phyloP scores from a whole-genome alignment of 805 yeast genomes.

The Teunomyces aglyptinius region DNA sequence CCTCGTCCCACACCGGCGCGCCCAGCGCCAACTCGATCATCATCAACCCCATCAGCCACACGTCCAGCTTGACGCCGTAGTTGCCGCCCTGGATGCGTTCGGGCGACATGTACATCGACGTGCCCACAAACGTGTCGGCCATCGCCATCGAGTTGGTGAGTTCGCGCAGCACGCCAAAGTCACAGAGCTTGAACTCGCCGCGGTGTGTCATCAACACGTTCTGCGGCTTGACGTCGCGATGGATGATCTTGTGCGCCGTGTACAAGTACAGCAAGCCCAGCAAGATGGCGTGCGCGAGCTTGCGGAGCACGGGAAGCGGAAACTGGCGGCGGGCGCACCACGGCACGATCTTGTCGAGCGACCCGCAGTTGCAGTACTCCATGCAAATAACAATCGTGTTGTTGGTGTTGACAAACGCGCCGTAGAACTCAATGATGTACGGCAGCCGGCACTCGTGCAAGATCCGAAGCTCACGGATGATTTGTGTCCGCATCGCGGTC shows the following conservation, averaged over 20 bases:
- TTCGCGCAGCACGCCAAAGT: constrained; percentile 94
- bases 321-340: constrained; percentile 37
- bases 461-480: constrained; percentile 82
- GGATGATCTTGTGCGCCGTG: constrained; percentile 82
- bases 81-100: constrained; percentile 94
- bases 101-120: constrained; percentile 95
- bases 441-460: constrained; percentile 87
- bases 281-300: constrained; percentile 71
- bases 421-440: constrained; percentile 85
- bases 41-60: constrained; percentile 95
- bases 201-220: constrained; percentile 83
- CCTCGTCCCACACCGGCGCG: constrained; percentile 69
- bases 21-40: constrained; percentile 88
- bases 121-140: constrained; percentile 98
- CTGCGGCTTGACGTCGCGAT: constrained; percentile 94
- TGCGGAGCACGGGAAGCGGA: constrained; percentile 67
- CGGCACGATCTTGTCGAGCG: constrained; percentile 76
- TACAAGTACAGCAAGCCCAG: constrained; percentile 82
- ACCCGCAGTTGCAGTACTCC: constrained; percentile 96
- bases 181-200: constrained; percentile 90
- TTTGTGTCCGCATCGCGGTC: constrained; percentile 74
- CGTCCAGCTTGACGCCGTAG: constrained; percentile 93
- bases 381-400: constrained; percentile 84
- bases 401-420: constrained; percentile 67
- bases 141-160: constrained; percentile 76